A percentile compares a stretch with the other conserved stretches of the same genome.
Evolutionary conservation across 129 eudicot species (phyloP).

Genomic region (Cynara cardunculus): DNA sequence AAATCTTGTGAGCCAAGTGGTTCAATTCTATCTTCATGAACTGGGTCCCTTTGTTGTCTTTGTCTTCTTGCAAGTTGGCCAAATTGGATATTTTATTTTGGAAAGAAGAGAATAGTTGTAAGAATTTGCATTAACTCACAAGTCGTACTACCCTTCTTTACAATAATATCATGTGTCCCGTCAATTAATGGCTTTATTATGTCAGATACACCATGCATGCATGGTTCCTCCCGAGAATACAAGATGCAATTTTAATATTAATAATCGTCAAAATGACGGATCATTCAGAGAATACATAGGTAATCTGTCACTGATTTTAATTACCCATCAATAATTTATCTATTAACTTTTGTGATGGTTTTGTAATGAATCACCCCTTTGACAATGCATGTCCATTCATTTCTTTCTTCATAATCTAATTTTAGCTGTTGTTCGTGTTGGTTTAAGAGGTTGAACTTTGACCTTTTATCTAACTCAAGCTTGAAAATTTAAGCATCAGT

Average conservation of each 20-base stretch:
- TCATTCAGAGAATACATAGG: too few species aligned
- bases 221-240: background rate
- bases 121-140: background rate
- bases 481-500: background rate
- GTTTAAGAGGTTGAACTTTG: background rate
- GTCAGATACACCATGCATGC: background rate
- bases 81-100: background rate
- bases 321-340: too few species aligned
- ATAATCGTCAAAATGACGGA: background rate
- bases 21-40: background rate
- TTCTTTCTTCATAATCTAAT: background rate
- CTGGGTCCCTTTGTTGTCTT: background rate
- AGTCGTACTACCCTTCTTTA: background rate
- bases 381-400: too few species aligned
- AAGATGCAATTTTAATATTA: background rate
- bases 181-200: background rate
- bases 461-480: background rate
- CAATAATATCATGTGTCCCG: background rate
- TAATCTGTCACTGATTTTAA: too few species aligned
- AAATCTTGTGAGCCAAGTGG: background rate
- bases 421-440: background rate
- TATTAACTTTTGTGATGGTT: too few species aligned
- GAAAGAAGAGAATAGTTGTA: background rate
- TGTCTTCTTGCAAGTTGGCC: background rate
- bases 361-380: too few species aligned